Evolutionary conservation across 768 basidiomycete species (phyloP).

Genomic region (Lentinula sp.): DNA sequence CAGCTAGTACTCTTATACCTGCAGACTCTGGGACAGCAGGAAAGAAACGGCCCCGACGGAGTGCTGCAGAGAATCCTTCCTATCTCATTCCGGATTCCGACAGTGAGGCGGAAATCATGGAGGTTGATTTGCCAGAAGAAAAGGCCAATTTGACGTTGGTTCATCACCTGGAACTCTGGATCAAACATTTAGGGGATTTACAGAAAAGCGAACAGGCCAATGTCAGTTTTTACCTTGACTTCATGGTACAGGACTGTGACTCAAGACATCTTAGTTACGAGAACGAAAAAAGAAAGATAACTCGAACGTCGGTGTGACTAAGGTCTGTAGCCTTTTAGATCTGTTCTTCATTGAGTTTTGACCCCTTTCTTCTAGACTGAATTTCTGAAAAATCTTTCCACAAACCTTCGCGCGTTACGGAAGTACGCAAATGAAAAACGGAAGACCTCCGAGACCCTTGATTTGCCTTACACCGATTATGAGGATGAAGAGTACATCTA

Average conservation of each 20-base stretch:
- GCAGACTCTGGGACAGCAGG: constrained; percentile 16
- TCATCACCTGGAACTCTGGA: constrained; percentile 54
- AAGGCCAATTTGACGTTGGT: constrained; percentile 31
- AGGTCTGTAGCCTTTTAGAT: constrained; percentile 34
- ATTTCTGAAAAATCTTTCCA: constrained; percentile 57
- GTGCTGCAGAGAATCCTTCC: constrained; percentile 38
- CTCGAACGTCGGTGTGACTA: constrained; percentile 46
- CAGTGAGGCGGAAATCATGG: constrained; percentile 45
- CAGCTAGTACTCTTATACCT: constrained; percentile 17
- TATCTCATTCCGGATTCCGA: constrained; percentile 69
- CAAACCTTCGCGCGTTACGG: constrained; percentile 55
- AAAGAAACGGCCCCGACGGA: constrained; percentile 56
- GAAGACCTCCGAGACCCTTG: constrained; percentile 14
- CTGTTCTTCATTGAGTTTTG: background rate
- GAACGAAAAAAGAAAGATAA: constrained; percentile 47
- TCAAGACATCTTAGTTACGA: constrained; percentile 41
- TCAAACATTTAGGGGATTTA: constrained; percentile 55
- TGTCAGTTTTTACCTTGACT: constrained; percentile 28
- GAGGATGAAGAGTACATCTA: constrained; percentile 4
- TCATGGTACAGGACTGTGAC: background rate
- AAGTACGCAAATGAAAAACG: constrained; percentile 52
- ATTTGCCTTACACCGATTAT: background rate
- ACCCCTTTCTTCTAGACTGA: constrained; percentile 41
- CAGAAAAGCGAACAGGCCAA: constrained; percentile 66
- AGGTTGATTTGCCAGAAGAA: constrained; percentile 21